Conservation (phyloP, 2,329 filamentous ascomycete genomes). For the Davidsoniella australis region DNA sequence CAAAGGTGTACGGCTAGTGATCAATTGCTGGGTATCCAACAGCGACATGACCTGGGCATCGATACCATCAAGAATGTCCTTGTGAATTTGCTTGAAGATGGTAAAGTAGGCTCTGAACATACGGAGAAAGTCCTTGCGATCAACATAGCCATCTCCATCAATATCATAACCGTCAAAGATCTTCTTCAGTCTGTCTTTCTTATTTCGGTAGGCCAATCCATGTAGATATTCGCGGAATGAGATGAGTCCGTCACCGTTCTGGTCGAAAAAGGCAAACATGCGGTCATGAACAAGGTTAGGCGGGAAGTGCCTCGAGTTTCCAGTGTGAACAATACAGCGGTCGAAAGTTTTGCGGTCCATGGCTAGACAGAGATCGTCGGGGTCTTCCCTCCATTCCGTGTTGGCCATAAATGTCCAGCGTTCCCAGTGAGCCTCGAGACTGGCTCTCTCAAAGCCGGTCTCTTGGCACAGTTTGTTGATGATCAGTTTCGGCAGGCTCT, state of each 20-base stretch:
- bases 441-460: conserved; percentile 66
- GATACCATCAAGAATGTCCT: conserved; percentile 61
- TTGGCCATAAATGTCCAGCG: conserved; percentile 92
- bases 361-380: conserved; percentile 58
- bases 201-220: conserved; percentile 55
- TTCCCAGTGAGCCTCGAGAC: conserved; percentile 87
- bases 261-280: conserved; percentile 94
- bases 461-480: conserved; percentile 53
- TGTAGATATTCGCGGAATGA: conserved; percentile 83
- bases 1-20: conserved; percentile 57
- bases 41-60: conserved; percentile 65
- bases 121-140: conserved; percentile 71
- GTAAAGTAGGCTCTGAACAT: conserved; percentile 89
- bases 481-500: conserved; percentile 47
- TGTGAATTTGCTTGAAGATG: conserved; percentile 75
- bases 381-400: conserved; percentile 67
- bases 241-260: conserved; percentile 73
- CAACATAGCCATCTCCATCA: conserved; percentile 71
- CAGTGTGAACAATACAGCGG: conserved; percentile 73
- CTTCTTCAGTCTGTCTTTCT: conserved; percentile 50
- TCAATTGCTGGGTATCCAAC: conserved; percentile 57
- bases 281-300: conserved; percentile 89
- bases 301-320: conserved; percentile 55
- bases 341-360: conserved; percentile 92
- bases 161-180: conserved; percentile 86